phyloP scores from a whole-genome alignment of 495 filamentous ascomycete genomes.

The Pyronema domesticum region DNA sequence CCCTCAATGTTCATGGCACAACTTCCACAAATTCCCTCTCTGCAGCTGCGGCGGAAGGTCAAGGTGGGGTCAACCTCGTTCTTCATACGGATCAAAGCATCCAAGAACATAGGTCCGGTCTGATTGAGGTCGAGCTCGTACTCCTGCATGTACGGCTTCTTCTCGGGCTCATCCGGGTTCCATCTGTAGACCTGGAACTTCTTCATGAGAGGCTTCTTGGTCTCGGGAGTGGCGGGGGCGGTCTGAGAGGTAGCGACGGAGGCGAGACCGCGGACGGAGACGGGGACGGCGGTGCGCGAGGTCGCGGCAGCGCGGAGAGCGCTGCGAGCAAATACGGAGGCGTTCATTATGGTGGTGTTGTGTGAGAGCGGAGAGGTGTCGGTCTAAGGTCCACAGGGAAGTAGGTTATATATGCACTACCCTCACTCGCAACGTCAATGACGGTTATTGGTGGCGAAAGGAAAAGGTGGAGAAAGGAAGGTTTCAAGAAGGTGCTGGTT shows the following conservation, averaged over 20 bases:
- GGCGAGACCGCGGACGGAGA: slow-evolving; percentile 12
- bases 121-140: slow-evolving; percentile 93
- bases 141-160: slow-evolving; percentile 87
- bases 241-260: slow-evolving; percentile 20
- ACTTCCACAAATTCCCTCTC: slow-evolving; percentile 95
- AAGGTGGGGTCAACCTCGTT: slow-evolving; percentile 94
- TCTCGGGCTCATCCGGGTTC: slow-evolving; percentile 77
- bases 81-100: slow-evolving; percentile 95
- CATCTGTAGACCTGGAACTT: slow-evolving; percentile 98
- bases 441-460: no score
- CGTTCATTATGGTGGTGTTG: slow-evolving; percentile 9
- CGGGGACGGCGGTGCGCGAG: slow-evolving; percentile 1
- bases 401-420: no score
- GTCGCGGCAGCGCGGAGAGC: slow-evolving; percentile 8
- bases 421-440: no score
- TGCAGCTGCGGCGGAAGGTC: slow-evolving; percentile 84
- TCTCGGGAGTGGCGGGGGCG: slow-evolving; percentile 6
- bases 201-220: slow-evolving; percentile 47
- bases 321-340: slow-evolving; percentile 15
- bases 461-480: no score
- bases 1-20: slow-evolving; percentile 99
- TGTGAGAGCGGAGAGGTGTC: no score
- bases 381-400: no score
- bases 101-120: slow-evolving; percentile 95
- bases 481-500: no score